Conservation (phyloP, 2,329 filamentous ascomycete genomes). For the Venturia effusa region DNA sequence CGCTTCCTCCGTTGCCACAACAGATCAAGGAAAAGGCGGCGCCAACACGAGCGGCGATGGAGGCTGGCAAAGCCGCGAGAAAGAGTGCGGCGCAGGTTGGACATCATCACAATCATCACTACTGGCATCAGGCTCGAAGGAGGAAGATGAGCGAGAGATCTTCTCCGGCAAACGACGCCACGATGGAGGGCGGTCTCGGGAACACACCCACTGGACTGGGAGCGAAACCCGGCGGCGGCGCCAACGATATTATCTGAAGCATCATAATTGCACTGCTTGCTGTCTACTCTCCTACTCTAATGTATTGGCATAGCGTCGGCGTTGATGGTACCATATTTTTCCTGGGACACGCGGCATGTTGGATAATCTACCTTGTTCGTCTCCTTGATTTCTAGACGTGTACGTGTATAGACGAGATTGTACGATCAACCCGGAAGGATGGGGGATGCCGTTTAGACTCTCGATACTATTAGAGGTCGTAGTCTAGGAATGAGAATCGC, state of each 20-base stretch:
- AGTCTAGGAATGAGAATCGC: too few species aligned
- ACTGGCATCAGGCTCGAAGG: neutral
- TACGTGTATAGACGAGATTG: neutral
- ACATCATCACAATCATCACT: neutral
- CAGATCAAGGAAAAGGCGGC: neutral
- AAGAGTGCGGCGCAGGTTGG: neutral
- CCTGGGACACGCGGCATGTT: neutral
- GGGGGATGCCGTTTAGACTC: neutral
- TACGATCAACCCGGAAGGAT: neutral
- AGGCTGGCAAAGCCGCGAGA: neutral
- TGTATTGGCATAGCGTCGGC: conserved; percentile 1
- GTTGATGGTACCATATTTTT: neutral
- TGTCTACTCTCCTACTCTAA: neutral
- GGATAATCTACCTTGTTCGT: neutral
- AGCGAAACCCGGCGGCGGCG: neutral
- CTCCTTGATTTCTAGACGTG: neutral
- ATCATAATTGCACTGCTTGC: neutral
- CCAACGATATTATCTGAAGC: neutral
- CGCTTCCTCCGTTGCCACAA: neutral
- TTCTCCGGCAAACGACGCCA: neutral
- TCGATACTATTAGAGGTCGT: too few species aligned
- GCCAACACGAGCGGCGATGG: neutral
- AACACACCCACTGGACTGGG: neutral
- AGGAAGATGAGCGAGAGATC: neutral
- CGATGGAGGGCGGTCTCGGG: neutral